A percentile compares a stretch with the other conserved stretches of the same genome.
Conservation (phyloP, 768 basidiomycete species). For the Tricholoma sp. region DNA sequence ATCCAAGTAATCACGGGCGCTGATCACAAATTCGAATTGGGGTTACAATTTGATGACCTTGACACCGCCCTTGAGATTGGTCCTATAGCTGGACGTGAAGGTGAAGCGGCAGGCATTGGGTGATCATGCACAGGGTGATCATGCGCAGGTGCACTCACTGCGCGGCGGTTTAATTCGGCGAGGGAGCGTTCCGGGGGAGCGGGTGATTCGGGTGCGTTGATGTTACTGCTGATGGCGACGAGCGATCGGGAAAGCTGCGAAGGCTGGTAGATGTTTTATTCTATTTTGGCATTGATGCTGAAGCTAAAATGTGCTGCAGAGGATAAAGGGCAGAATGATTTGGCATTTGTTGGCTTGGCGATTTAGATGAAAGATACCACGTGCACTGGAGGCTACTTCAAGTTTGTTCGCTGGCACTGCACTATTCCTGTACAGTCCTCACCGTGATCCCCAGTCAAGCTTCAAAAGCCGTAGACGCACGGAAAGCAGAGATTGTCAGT, state of each 20-base stretch:
- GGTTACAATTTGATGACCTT: constrained; percentile 86
- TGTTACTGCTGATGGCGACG: constrained; percentile 75
- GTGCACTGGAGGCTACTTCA: constrained; percentile 87
- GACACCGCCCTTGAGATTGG: constrained; percentile 75
- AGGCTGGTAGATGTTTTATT: constrained; percentile 38
- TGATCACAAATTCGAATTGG: constrained; percentile 95
- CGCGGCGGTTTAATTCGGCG: constrained; percentile 94
- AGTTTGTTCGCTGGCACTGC: constrained; percentile 98
- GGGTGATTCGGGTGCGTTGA: constrained; percentile 78
- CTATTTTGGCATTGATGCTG: background rate
- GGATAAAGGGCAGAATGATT: constrained; percentile 81
- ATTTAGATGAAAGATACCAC: constrained; percentile 70
- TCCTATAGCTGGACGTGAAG: too few relatives aligned
- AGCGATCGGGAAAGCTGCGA: constrained; percentile 70
- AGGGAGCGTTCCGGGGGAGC: constrained; percentile 85
- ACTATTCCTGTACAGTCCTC: too few relatives aligned
- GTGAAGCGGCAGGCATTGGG: constrained; percentile 80
- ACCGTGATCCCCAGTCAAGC: constrained; percentile 37
- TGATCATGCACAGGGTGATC: too few relatives aligned
- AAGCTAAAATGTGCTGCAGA: constrained; percentile 30
- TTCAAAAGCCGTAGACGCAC: constrained; percentile 64
- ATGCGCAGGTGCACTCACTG: constrained; percentile 83
- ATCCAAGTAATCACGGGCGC: constrained; percentile 81
- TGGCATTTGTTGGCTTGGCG: constrained; percentile 93
- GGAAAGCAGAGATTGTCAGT: constrained; percentile 68